Evolutionary conservation across 352 stramenopile species (phyloP).

Genomic region (Halophytophthora batemanensis): DNA sequence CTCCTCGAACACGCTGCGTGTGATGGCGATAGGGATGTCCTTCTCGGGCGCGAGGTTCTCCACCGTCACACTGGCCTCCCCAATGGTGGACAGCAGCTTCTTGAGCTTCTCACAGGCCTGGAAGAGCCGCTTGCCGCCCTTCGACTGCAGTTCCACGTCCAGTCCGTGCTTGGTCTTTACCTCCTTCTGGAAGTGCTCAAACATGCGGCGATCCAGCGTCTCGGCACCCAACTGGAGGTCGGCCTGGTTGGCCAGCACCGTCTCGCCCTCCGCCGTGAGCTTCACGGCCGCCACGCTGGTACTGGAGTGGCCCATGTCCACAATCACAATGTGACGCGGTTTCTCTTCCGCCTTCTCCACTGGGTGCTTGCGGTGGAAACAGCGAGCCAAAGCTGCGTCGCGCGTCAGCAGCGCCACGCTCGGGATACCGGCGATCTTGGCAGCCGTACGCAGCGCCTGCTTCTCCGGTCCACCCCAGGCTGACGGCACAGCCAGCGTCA

Average conservation of each 20-base stretch:
- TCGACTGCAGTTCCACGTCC: slow-evolving; percentile 54
- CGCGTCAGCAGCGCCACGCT: slow-evolving; percentile 48
- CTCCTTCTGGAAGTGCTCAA: slow-evolving; percentile 75
- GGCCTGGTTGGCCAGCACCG: slow-evolving; percentile 46
- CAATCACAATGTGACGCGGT: slow-evolving; percentile 66
- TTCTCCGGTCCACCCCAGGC: slow-evolving; percentile 58
- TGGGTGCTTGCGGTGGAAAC: slow-evolving; percentile 84
- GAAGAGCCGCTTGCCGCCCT: slow-evolving; percentile 86
- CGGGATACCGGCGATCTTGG: slow-evolving; percentile 61
- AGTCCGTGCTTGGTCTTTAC: slow-evolving; percentile 55
- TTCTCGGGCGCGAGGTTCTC: slow-evolving; percentile 83
- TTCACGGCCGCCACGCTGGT: slow-evolving; percentile 73
- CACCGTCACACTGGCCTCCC: slow-evolving; percentile 69
- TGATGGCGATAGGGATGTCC: slow-evolving; percentile 77
- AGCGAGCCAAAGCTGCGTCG: slow-evolving; percentile 61
- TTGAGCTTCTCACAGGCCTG: slow-evolving; percentile 86
- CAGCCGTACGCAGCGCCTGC: slow-evolving; percentile 38
- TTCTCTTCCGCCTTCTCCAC: slow-evolving; percentile 31
- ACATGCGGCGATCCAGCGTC: slow-evolving; percentile 75
- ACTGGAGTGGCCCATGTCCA: slow-evolving; percentile 86
- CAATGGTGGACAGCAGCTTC: slow-evolving; percentile 88
- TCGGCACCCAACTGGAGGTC: slow-evolving; percentile 64
- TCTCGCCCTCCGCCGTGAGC: slow-evolving; percentile 59
- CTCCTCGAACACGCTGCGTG: slow-evolving; percentile 66
- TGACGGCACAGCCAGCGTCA: slow-evolving; percentile 65